These are phyloP conservation scores for Rosa persica DNA, from an alignment of 306 rosid genomes.

Conservation along the genomic window DNA sequence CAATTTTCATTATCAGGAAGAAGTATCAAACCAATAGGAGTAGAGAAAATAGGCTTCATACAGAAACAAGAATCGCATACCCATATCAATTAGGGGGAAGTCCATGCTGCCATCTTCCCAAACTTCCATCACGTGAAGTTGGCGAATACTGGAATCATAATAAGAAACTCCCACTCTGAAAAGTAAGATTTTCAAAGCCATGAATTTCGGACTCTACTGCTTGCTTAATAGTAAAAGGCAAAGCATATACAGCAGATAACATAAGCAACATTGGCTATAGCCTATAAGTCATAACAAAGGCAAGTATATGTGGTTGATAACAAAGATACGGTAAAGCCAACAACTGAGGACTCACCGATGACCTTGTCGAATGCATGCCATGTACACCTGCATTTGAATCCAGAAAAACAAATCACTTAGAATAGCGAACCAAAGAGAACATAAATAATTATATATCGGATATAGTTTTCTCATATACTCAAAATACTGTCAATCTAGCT, in stretches of 20 bases:
- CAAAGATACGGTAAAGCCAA: constrained; percentile 4
- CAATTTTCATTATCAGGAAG: constrained; percentile 17
- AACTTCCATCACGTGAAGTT: constrained; percentile 82
- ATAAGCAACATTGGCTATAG: background rate
- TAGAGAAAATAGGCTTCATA: constrained; percentile 23
- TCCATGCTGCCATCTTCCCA: constrained; percentile 88
- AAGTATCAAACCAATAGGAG: constrained; percentile 19
- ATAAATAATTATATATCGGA: background rate
- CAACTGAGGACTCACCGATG: constrained; percentile 50
- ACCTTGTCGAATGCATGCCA: constrained; percentile 87
- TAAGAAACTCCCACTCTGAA: constrained; percentile 89
- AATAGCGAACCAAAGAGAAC: background rate
- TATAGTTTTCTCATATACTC: background rate
- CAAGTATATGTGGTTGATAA: background rate
- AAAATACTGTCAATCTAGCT: background rate
- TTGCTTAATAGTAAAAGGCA: background rate
- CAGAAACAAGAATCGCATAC: constrained; percentile 46
- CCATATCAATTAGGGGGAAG: constrained; percentile 81
- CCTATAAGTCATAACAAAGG: background rate
- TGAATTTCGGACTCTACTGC: constrained; percentile 17
- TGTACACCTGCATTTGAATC: constrained; percentile 65
- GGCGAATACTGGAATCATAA: constrained; percentile 86
- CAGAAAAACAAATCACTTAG: background rate
- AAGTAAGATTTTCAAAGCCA: constrained; percentile 23
- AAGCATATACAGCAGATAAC: background rate